Percentiles rank a stretch among this genome's conserved stretches.
Conservation (phyloP, 495 filamentous ascomycete genomes). For the Pyrenula massariospora region DNA sequence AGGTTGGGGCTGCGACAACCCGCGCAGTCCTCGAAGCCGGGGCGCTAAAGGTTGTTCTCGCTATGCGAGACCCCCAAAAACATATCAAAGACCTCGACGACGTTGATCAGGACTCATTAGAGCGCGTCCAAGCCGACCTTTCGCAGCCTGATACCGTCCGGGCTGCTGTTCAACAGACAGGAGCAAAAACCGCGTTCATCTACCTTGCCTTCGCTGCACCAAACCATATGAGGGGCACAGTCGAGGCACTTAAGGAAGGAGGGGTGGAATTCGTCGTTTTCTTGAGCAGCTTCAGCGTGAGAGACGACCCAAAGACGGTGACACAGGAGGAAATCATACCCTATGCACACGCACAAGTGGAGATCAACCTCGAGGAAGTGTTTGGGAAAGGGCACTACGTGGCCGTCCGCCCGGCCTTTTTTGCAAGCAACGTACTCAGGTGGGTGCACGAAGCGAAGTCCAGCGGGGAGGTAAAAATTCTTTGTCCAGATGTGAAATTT, state of each 20-base stretch:
- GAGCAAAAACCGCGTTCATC: conserved; percentile 20
- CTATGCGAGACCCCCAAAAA: background rate
- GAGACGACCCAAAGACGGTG: conserved; percentile 1
- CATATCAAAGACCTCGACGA: background rate
- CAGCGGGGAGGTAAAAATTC: background rate
- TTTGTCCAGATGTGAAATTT: background rate
- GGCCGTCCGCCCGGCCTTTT: conserved; percentile 2
- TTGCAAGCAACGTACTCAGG: background rate
- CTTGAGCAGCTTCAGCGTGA: conserved; percentile 10
- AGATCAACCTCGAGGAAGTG: conserved; percentile 8
- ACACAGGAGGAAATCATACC: conserved; percentile 3
- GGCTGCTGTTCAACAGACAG: conserved; percentile 10
- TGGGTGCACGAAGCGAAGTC: background rate
- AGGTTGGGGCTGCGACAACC: background rate
- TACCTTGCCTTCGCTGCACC: conserved; percentile 10
- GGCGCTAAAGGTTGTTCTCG: background rate
- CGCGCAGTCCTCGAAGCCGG: background rate
- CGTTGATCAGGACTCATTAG: conserved; percentile 7
- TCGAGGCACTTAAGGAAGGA: conserved; percentile 13
- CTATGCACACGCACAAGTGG: conserved; percentile 7
- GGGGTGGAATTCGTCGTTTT: conserved; percentile 10
- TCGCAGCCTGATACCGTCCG: conserved; percentile 13
- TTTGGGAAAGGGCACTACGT: conserved; percentile 10
- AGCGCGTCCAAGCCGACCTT: conserved; percentile 20
- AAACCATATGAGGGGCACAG: conserved; percentile 15